Conservation (phyloP, 495 filamentous ascomycete species). For the Friedmanniomyces simplex region DNA sequence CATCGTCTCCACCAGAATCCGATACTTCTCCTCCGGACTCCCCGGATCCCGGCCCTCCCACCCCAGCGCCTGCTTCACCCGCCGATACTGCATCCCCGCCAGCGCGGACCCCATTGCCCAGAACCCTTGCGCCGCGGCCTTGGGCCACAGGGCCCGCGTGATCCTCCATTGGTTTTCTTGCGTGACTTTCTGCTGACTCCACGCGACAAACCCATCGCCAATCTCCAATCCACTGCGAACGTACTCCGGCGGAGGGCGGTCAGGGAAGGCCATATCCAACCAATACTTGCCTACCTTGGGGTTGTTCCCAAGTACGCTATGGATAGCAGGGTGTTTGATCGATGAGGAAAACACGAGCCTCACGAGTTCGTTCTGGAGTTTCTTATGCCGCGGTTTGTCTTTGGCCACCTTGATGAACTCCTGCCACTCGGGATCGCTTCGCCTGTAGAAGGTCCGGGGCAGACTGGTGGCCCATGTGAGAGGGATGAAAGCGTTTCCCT, state of each 20-base stretch:
- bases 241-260: slow-evolving; percentile 49
- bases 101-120: slow-evolving; percentile 9
- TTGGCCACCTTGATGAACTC: slow-evolving; percentile 49
- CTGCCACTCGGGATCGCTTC: slow-evolving; percentile 61
- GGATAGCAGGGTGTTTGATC: slow-evolving; percentile 18
- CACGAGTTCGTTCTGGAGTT: slow-evolving; percentile 45
- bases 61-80: slow-evolving; percentile 18
- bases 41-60: slow-evolving; percentile 15
- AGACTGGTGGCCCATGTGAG: slow-evolving; percentile 44
- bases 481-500: slow-evolving; percentile 51
- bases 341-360: slow-evolving; percentile 31
- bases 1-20: slow-evolving; percentile 2
- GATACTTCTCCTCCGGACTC: slow-evolving; percentile 13
- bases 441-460: slow-evolving; percentile 44
- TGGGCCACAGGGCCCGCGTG: slow-evolving; percentile 34
- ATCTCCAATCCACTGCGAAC: slow-evolving; percentile 52
- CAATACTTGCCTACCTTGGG: slow-evolving; percentile 42
- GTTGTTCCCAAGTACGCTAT: slow-evolving; percentile 39
- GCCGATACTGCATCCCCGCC: slow-evolving; percentile 16
- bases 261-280: slow-evolving; percentile 52
- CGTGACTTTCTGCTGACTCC: slow-evolving; percentile 39
- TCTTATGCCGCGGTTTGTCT: slow-evolving; percentile 38
- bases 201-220: slow-evolving; percentile 40
- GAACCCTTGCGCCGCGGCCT: slow-evolving; percentile 23
- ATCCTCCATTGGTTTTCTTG: slow-evolving; percentile 32